Conservation (phyloP, 352 stramenopile species). For the Phytopythium delawarense region DNA sequence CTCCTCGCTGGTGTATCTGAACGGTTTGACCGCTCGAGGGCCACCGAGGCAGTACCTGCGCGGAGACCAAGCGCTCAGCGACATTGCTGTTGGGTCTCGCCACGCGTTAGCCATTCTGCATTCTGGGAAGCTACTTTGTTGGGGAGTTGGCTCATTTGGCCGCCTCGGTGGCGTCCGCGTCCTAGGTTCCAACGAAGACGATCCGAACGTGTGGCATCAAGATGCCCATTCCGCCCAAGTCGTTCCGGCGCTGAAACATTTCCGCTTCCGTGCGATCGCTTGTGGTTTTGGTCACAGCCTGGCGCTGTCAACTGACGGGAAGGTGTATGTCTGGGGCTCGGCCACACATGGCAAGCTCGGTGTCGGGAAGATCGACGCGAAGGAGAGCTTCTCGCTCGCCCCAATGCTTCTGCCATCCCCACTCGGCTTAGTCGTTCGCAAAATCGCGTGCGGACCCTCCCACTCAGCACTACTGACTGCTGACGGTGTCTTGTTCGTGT, state of each 20-base stretch:
- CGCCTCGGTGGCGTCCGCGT: constrained; percentile 35
- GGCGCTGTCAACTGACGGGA: constrained; percentile 50
- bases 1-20: constrained; percentile 27
- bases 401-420: constrained; percentile 40
- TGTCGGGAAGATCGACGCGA: constrained; percentile 31
- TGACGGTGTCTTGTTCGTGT: constrained; percentile 62
- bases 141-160: constrained; percentile 70
- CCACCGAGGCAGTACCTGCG: constrained; percentile 35
- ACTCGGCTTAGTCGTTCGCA: constrained; percentile 33
- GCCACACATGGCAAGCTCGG: constrained; percentile 71
- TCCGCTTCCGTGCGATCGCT: constrained; percentile 53
- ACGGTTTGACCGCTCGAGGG: constrained; percentile 51
- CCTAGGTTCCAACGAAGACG: constrained; percentile 14
- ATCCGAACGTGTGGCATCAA: constrained; percentile 45
- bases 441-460: constrained; percentile 72
- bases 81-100: constrained; percentile 59
- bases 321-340: constrained; percentile 76
- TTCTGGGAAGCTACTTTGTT: constrained; percentile 59
- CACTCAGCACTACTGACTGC: constrained; percentile 65
- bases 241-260: constrained; percentile 28
- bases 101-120: constrained; percentile 65
- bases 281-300: constrained; percentile 72
- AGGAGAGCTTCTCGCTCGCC: constrained; percentile 63
- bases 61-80: constrained; percentile 47
- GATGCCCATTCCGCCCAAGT: constrained; percentile 45